Evolutionary conservation across 805 yeast species (phyloP), one percentile per base, ranked within the genome.

Genomic region (Ogataea methanolica): DNA sequence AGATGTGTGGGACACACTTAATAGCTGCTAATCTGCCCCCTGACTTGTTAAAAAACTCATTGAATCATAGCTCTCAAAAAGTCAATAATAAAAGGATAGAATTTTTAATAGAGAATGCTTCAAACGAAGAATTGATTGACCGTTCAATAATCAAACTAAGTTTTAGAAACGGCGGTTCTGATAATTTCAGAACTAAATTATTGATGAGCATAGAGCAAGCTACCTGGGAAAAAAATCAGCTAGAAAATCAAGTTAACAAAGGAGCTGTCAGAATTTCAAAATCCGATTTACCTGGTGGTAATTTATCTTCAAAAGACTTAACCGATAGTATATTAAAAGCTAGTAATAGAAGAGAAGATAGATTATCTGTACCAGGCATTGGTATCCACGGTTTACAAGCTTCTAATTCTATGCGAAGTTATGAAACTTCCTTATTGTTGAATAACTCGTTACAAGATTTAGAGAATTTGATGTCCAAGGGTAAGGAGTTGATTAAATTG

Each of bases 311-410:
- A 2, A 47, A 37, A 26, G 40, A 29, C 15, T 36, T 53, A 7
- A 6, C 33, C 2, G 36, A 47, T 19, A 42, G 36, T 15, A n/a
- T 26, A 12, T 33, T 35, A 33, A 26, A 34, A 17, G 21, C 22
- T 4, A 41, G 23, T 6, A 31, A 36, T 6, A 33, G 6, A 17
- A 33, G 36, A 12, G 17, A 3, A 11, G 19, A 43, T 34, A 26
- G 19, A 2, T n/a, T 36, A 26, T 26, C 31, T 6, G 52, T 47
- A 26, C 52, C 60, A 35, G 59, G 60, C 19, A 70, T 79, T 29
- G 97, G 97, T 1, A 82, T 90, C 9, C 83, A 81, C 51, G 85
- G 87, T 1, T 69, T 90, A 12, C 85, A 88, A 55, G 72, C 71
- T 36, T 65, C 73, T 14, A 79, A 82, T 43, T 82, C 78, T 44